These are phyloP conservation scores for Gilbertella persicaria DNA, from an alignment of 371 early-diverging fungal species.

Conservation along the genomic window DNA sequence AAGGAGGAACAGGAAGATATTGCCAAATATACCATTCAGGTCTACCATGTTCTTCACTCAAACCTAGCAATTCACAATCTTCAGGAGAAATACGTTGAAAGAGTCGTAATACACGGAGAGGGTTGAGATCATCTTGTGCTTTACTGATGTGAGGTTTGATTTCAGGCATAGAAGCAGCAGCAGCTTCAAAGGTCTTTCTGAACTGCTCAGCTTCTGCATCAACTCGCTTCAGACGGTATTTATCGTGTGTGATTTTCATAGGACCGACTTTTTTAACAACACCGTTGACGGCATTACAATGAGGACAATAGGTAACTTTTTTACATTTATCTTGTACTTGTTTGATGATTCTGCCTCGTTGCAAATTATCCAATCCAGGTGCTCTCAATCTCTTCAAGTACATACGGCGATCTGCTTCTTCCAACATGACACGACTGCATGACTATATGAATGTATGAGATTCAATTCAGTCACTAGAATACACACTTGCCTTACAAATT, in stretches of 20 bases:
- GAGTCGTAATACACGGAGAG: conserved; percentile 82
- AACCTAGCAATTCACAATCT: conserved; percentile 95
- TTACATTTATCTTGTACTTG: conserved; percentile 86
- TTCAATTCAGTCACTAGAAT: neutral
- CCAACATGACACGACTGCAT: conserved; percentile 87
- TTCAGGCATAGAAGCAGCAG: conserved; percentile 72
- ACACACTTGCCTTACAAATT: conserved; percentile 95
- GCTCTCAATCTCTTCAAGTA: conserved; percentile 75
- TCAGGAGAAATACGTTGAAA: conserved; percentile 89
- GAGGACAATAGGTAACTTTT: conserved; percentile 86
- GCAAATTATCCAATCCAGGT: conserved; percentile 82
- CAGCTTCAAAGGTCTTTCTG: conserved; percentile 72
- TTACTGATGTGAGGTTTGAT: conserved; percentile 76
- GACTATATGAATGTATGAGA: conserved; percentile 43
- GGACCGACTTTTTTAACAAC: conserved; percentile 96
- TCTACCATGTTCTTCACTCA: conserved; percentile 82
- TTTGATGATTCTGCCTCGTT: conserved; percentile 79
- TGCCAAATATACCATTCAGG: conserved; percentile 96
- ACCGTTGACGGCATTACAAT: conserved; percentile 89
- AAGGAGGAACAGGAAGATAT: conserved; percentile 95
- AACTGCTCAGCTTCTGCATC: conserved; percentile 77
- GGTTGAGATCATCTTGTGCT: conserved; percentile 96
- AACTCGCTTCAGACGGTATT: conserved; percentile 79
- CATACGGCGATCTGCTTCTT: conserved; percentile 76
- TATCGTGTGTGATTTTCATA: conserved; percentile 96